phyloP scores from a whole-genome alignment of 2,329 filamentous ascomycete genomes.

The Ilyonectria mors-panacis region DNA sequence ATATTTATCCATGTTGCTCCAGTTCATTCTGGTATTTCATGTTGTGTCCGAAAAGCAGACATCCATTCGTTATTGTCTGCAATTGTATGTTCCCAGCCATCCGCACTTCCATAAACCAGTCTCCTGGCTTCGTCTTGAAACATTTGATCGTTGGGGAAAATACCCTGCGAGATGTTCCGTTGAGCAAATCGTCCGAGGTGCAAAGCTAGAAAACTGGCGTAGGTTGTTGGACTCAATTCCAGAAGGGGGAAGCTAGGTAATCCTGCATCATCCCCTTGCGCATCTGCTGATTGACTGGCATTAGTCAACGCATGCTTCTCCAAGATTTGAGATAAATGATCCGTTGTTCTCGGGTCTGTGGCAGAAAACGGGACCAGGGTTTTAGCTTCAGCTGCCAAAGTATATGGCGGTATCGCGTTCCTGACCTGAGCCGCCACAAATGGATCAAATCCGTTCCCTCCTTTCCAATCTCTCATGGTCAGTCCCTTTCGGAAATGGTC shows the following conservation, averaged over 20 bases:
- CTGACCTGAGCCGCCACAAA: slow-evolving; percentile 34
- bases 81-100: slow-evolving; percentile 26
- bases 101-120: slow-evolving; percentile 7
- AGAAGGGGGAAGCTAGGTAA: neutral
- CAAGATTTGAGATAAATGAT: slow-evolving; percentile 26
- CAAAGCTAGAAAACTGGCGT: slow-evolving; percentile 14
- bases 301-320: neutral
- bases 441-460: slow-evolving; percentile 42
- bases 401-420: slow-evolving; percentile 44
- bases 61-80: slow-evolving; percentile 27
- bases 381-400: slow-evolving; percentile 37
- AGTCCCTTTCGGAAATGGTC: slow-evolving; percentile 42
- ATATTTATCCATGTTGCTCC: neutral
- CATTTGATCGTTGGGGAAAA: slow-evolving; percentile 25
- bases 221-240: neutral
- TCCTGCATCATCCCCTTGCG: too few species aligned
- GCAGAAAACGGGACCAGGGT: slow-evolving; percentile 42
- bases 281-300: neutral
- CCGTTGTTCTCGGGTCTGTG: slow-evolving; percentile 24
- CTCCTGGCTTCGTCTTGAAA: slow-evolving; percentile 25
- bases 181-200: slow-evolving; percentile 27
- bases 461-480: slow-evolving; percentile 47
- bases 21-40: neutral
- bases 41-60: slow-evolving; percentile 14
- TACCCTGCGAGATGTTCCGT: neutral